Base-by-base conservation (phyloP, 179 eudicot genomes). In the Camellia oleifera region DNA sequence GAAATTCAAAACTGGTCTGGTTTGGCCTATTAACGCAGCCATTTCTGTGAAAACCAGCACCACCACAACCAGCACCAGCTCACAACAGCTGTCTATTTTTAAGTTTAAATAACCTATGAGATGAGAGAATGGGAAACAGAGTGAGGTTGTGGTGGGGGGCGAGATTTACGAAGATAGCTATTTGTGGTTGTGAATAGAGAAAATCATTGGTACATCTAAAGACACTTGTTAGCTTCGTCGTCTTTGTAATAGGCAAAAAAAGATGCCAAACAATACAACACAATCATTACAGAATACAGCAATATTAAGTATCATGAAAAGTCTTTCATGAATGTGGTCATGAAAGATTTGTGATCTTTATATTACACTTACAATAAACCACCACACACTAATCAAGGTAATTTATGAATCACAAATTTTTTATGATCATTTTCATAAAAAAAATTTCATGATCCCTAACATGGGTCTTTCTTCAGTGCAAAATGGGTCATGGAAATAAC, bases 1-100 rank as follows among this genome's bases (percentile, higher is more conserved):
- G 57, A 82, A 57, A 2, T 52, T 46, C 15, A 87, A 63, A 20
- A 81, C 71, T 4, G 72, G 72, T 80, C 70, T 85, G 10, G 74
- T 50, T 20, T 74, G 64, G 0, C 65, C 79, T 87, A 70, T 75
- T 11, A 26, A 26, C 32, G 60, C 81, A 45, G 2, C 76, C 83
- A 65, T 76, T 32, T 69, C 46, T 5, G 44, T 10, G 77, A 56
- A 42, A 42, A 32, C 7, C 45, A n/a, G 32, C n/a, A 46, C 58
- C 76, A 20, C 32, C 32, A 26, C 32, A 42, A 14, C 7, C 45
- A n/a, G 32, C n/a, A 46, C 58, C 76, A 20, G 53, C 44, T 5
- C 64, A 44, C 4, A 20, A 64, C 14, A 5, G 48, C 32, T 26
- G 32, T 26, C 32, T 26, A 26, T 26, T 26, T 26, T 26, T 20